These are phyloP conservation scores for Pythium monospermum DNA, from an alignment of 352 stramenopile genomes.

Conservation along the genomic window DNA sequence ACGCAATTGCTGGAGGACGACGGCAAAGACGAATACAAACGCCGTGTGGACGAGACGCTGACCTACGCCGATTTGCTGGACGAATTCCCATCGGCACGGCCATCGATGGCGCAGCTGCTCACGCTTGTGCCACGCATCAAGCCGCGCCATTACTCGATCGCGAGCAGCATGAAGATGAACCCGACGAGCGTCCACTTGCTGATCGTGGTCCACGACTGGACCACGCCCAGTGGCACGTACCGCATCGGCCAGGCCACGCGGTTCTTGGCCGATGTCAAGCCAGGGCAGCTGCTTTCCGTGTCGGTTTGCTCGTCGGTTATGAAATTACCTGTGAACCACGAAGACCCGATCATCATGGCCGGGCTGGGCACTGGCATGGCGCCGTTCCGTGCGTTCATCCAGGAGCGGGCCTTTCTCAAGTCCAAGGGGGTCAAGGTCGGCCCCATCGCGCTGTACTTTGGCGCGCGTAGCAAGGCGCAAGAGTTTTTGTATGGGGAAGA, in stretches of 20 bases:
- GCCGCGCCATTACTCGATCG: conserved; percentile 89
- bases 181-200: conserved; percentile 78
- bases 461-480: conserved; percentile 87
- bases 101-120: conserved; percentile 57
- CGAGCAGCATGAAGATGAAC: conserved; percentile 87
- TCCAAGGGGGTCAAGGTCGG: conserved; percentile 59
- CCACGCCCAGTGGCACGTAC: conserved; percentile 65
- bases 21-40: conserved; percentile 83
- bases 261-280: conserved; percentile 44
- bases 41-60: conserved; percentile 66
- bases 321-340: conserved; percentile 62
- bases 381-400: conserved; percentile 88
- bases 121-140: conserved; percentile 78
- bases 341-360: conserved; percentile 81
- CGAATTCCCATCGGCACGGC: conserved; percentile 67
- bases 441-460: conserved; percentile 92
- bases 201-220: conserved; percentile 86
- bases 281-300: conserved; percentile 56
- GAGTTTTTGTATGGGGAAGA: conserved; percentile 97
- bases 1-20: conserved; percentile 46
- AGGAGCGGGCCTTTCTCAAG: conserved; percentile 79
- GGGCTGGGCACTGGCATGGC: conserved; percentile 87
- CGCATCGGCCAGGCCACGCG: conserved; percentile 55
- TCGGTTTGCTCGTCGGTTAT: conserved; percentile 74
- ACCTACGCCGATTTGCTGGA: conserved; percentile 75